These are phyloP conservation scores for Solanum lycopersicoides DNA, from an alignment of 257 asterid species.

Conservation along the genomic window DNA sequence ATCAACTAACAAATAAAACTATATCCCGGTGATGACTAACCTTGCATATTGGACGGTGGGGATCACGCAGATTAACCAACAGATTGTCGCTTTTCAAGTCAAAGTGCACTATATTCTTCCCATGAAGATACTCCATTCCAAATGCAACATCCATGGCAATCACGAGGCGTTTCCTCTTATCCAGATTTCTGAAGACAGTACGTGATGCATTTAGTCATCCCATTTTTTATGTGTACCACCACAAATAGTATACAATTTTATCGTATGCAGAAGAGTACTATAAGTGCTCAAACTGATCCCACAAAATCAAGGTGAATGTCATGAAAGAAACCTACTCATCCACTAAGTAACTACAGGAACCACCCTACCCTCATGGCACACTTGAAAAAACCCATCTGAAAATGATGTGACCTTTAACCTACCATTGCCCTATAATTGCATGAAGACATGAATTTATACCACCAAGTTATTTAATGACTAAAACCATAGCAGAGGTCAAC, in stretches of 20 bases:
- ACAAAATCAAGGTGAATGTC: background rate
- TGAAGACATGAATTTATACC: background rate
- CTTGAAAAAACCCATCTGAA: background rate
- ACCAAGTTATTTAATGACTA: background rate
- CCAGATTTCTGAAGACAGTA: constrained; percentile 51
- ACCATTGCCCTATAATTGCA: background rate
- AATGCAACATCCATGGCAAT: constrained; percentile 97
- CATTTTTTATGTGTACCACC: background rate
- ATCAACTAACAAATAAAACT: background rate
- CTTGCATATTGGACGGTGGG: constrained; percentile 99
- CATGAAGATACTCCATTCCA: constrained; percentile 99
- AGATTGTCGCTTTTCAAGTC: constrained; percentile 96
- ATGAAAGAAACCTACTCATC: background rate
- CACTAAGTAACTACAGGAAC: background rate
- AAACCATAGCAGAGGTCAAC: background rate
- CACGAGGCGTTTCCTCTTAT: constrained; percentile 86
- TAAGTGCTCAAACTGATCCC: background rate
- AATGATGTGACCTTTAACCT: background rate
- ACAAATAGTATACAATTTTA: background rate
- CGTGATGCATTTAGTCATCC: background rate
- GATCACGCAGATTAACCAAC: constrained; percentile 96
- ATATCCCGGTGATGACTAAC: constrained; percentile 22
- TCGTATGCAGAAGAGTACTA: background rate
- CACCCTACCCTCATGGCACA: background rate
- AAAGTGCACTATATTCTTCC: constrained; percentile 89